Evolutionary conservation across 2,329 filamentous ascomycete genomes (phyloP).

Genomic region (Botrytis cinerea): DNA sequence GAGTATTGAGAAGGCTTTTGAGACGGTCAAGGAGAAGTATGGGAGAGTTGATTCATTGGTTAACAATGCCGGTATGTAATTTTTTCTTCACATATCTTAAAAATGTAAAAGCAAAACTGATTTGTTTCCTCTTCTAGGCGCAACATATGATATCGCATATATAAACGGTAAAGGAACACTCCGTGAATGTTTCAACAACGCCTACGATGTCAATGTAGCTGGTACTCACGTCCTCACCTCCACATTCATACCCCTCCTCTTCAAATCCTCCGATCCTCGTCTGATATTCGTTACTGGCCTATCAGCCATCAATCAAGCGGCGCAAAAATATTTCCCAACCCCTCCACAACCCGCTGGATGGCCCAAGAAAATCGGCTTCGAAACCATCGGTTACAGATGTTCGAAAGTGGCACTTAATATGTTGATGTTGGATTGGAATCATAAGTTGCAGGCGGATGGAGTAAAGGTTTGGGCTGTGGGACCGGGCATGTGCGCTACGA

Average conservation of each 20-base stretch:
- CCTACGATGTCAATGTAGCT: conserved; percentile 42
- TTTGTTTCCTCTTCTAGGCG: conserved; percentile 22
- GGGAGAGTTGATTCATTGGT: conserved; percentile 32
- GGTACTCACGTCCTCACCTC: conserved; percentile 40
- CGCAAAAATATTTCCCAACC: conserved; percentile 33
- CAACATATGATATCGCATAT: conserved; percentile 41
- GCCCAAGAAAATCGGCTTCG: conserved; percentile 44
- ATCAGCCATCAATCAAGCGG: conserved; percentile 40
- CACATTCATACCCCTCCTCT: conserved; percentile 42
- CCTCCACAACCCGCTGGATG: conserved; percentile 43
- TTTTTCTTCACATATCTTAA: background rate
- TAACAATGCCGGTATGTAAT: conserved; percentile 34
- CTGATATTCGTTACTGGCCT: conserved; percentile 51
- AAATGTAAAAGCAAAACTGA: background rate
- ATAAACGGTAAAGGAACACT: conserved; percentile 36
- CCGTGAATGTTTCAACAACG: conserved; percentile 34
- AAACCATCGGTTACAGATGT: conserved; percentile 44
- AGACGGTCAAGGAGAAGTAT: conserved; percentile 26
- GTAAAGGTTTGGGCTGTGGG: conserved; percentile 53
- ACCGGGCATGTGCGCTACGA: conserved; percentile 53
- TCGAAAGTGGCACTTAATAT: conserved; percentile 52
- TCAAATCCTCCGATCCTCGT: conserved; percentile 48
- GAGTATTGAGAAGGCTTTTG: conserved; percentile 33
- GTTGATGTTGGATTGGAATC: conserved; percentile 51
- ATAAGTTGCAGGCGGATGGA: conserved; percentile 50